Conservation (phyloP, 345 rosid genomes). For the Populus alba region DNA sequence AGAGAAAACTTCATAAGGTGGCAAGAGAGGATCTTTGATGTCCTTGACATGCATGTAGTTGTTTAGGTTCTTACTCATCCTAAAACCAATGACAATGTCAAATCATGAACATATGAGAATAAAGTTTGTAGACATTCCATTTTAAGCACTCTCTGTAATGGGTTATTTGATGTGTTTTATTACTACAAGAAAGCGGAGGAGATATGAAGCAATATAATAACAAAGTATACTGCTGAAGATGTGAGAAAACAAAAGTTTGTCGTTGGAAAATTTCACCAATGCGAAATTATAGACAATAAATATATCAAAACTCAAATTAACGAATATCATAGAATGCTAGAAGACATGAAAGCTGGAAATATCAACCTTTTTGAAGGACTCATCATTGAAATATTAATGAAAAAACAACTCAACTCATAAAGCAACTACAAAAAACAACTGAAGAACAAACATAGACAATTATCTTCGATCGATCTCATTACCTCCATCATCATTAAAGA, state of each 20-base stretch:
- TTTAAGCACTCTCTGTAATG: neutral
- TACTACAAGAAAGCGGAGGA: neutral
- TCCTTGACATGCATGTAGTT: neutral
- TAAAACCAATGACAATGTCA: fast-evolving
- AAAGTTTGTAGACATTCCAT: neutral
- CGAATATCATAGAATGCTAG: no score
- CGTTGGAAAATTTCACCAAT: no score
- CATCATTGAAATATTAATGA: fast-evolving
- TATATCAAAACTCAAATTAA: neutral
- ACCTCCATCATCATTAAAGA: neutral
- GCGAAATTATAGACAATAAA: no score
- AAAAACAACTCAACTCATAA: neutral
- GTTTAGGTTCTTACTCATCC: neutral
- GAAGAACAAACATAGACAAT: neutral
- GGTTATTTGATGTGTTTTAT: neutral
- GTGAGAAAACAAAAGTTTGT: neutral
- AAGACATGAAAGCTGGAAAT: neutral
- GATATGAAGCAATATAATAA: neutral
- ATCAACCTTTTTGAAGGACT: neutral
- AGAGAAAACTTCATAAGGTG: neutral
- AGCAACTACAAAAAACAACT: neutral
- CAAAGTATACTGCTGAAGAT: neutral
- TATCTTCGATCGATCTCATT: neutral
- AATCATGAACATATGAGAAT: neutral
- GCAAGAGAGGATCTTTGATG: neutral